phyloP scores from a whole-genome alignment of 148 eudicot species.

The Silene uniflora region DNA sequence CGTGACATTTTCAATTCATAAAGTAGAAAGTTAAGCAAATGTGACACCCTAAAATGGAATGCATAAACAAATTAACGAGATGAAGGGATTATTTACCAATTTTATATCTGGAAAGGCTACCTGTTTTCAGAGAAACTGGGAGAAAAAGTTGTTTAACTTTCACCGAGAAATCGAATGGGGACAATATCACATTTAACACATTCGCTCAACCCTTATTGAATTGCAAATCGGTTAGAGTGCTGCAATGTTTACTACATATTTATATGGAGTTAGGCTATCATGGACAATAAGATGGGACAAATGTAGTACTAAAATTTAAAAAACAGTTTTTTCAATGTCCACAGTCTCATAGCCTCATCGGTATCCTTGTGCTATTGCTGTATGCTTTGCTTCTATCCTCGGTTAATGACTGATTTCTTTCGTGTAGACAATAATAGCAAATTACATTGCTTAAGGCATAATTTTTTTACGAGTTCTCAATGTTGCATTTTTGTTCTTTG shows the following conservation, averaged over 20 bases:
- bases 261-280: background rate
- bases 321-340: background rate
- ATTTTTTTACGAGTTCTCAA: background rate
- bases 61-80: background rate
- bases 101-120: too few relatives aligned
- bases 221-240: background rate
- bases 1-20: background rate
- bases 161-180: too few relatives aligned
- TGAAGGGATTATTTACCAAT: background rate
- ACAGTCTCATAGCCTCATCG: background rate
- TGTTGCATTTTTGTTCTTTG: background rate
- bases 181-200: background rate
- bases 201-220: background rate
- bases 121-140: too few relatives aligned
- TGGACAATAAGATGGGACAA: background rate
- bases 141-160: too few relatives aligned
- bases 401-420: slow-evolving; percentile 1
- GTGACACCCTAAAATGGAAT: background rate
- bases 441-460: background rate
- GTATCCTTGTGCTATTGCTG: background rate
- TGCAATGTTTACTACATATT: background rate
- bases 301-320: background rate
- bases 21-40: background rate
- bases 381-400: background rate
- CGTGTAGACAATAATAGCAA: slow-evolving; percentile 4